These are phyloP conservation scores for Nadsonia starkeyi-henricii DNA, from an alignment of 1,139 yeast species.

Conservation along the genomic window DNA sequence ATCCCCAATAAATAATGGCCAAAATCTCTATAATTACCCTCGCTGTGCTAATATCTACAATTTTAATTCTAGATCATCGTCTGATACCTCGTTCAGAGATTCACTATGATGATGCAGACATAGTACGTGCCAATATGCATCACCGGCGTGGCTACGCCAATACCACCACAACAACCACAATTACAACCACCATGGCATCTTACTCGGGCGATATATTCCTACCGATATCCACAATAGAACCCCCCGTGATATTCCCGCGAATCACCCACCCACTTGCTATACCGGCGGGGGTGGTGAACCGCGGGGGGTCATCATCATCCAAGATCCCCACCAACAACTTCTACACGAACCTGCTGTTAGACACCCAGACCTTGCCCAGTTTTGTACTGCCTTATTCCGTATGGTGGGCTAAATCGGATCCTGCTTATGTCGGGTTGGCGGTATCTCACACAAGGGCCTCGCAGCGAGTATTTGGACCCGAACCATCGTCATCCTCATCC, in stretches of 20 bases:
- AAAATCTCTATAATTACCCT: neutral
- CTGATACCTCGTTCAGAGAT: no score
- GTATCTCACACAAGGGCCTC: constrained; percentile 47
- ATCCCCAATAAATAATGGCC: no score
- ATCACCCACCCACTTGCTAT: neutral
- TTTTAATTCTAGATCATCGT: no score
- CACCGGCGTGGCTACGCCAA: no score
- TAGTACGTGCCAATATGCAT: no score
- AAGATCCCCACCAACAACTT: constrained; percentile 31
- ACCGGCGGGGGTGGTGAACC: neutral
- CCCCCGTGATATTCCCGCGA: neutral
- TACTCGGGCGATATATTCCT: neutral
- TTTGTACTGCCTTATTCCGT: constrained; percentile 80
- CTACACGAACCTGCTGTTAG: constrained; percentile 64
- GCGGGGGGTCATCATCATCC: neutral
- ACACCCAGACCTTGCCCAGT: constrained; percentile 43
- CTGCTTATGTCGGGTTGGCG: constrained; percentile 40
- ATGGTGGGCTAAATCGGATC: constrained; percentile 38
- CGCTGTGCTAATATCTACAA: neutral
- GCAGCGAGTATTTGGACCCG: constrained; percentile 56
- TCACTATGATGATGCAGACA: no score
- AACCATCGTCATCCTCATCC: constrained; percentile 19
- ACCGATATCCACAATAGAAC: neutral
- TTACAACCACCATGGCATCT: neutral
- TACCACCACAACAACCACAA: no score